phyloP scores from a whole-genome alignment of 805 yeast genomes.

The Candida tibetensis region DNA sequence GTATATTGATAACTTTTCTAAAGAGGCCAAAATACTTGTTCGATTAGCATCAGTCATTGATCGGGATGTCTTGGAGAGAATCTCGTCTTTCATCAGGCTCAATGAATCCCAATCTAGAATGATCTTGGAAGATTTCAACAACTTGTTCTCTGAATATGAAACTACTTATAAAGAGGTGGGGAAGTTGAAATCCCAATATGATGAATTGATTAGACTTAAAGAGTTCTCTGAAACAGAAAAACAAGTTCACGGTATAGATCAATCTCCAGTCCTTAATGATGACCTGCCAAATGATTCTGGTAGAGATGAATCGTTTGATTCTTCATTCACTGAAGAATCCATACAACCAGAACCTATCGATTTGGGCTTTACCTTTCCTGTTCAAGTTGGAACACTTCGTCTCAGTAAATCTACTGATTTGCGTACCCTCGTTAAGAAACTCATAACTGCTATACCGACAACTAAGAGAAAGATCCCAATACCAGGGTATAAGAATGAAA shows the following conservation, averaged over 20 bases:
- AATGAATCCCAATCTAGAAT: slow-evolving; percentile 34
- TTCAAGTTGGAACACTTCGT: slow-evolving; percentile 26
- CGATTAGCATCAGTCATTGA: slow-evolving; percentile 34
- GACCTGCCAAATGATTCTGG: background rate
- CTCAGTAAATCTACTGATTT: slow-evolving; percentile 19
- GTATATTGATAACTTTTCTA: slow-evolving; percentile 18
- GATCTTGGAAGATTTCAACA: slow-evolving; percentile 21
- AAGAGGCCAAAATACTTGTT: slow-evolving; percentile 23
- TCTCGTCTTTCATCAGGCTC: slow-evolving; percentile 34
- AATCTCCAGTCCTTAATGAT: background rate
- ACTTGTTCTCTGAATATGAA: slow-evolving; percentile 25
- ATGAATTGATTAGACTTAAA: slow-evolving; percentile 28
- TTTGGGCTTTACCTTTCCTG: slow-evolving; percentile 28
- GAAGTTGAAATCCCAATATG: slow-evolving; percentile 26
- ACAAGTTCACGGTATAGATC: background rate
- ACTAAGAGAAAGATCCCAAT: slow-evolving; percentile 33
- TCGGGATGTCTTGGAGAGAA: slow-evolving; percentile 27
- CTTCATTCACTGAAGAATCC: slow-evolving; percentile 1
- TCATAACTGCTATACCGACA: slow-evolving; percentile 23
- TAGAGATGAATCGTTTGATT: slow-evolving; percentile 1
- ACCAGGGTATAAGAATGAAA: slow-evolving; percentile 40
- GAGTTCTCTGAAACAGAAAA: slow-evolving; percentile 25
- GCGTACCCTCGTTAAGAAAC: slow-evolving; percentile 18
- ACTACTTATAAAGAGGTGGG: slow-evolving; percentile 24
- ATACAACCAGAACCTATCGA: slow-evolving; percentile 6